Conservation (phyloP, 208 protist genomes). For the Lotmaria passim region DNA sequence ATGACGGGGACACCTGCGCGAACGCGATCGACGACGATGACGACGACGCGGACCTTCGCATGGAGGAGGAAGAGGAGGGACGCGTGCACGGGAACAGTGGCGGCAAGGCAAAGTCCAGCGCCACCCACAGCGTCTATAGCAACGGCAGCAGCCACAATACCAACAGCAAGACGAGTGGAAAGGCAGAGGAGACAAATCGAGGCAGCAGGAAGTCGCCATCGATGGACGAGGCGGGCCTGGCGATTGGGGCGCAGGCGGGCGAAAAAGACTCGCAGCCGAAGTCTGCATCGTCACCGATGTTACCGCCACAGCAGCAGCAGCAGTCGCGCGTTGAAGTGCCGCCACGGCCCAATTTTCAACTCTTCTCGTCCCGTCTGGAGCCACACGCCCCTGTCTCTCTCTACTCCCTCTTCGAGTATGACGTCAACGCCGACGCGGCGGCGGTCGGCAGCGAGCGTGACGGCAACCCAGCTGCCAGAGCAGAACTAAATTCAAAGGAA, state of each 20-base stretch:
- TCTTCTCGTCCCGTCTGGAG: constrained; percentile 48
- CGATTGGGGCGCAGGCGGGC: neutral
- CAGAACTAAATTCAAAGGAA: neutral
- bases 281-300: neutral
- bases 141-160: neutral
- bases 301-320: neutral
- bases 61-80: constrained; percentile 14
- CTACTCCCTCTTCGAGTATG: constrained; percentile 38
- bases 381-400: constrained; percentile 42
- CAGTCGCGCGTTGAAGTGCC: constrained; percentile 21
- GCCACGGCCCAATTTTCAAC: constrained; percentile 37
- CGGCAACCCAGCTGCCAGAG: neutral
- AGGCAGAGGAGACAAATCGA: no score
- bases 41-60: constrained; percentile 12
- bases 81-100: no score
- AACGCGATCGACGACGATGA: constrained; percentile 21
- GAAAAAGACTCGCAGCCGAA: neutral
- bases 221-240: no score
- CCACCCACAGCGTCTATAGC: neutral
- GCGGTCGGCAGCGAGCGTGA: neutral
- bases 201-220: no score
- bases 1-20: neutral
- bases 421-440: constrained; percentile 8
- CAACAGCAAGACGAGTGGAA: no score
- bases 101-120: neutral